phyloP scores from a whole-genome alignment of 305 asterid genomes.

The Fraxinus albicans region DNA sequence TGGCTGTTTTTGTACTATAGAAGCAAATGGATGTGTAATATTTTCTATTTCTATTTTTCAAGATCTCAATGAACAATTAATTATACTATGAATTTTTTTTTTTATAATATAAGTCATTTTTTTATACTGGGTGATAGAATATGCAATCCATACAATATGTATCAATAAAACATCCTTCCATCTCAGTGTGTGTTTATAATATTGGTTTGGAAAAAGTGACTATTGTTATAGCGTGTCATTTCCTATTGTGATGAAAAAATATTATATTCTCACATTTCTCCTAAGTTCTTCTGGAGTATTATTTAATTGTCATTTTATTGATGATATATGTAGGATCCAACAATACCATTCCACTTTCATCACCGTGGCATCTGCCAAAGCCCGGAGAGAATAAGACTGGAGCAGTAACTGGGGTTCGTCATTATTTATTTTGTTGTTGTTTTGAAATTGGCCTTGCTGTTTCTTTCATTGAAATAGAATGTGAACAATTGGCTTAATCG shows the following conservation, averaged over 20 bases:
- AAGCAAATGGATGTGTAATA: background rate
- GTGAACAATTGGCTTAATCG: background rate
- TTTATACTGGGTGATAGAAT: background rate
- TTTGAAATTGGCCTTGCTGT: constrained; percentile 13
- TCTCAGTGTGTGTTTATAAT: background rate
- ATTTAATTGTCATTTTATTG: constrained; percentile 10
- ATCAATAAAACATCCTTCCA: background rate
- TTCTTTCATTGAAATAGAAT: constrained; percentile 3
- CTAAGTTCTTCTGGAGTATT: constrained; percentile 6
- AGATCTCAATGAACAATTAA: background rate
- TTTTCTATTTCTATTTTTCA: background rate
- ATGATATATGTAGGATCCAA: constrained; percentile 48
- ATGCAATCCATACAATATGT: background rate
- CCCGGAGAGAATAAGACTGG: constrained; percentile 78
- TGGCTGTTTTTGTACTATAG: background rate
- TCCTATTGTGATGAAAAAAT: background rate
- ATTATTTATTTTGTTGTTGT: constrained; percentile 8
- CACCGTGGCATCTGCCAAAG: constrained; percentile 90
- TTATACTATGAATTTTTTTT: background rate
- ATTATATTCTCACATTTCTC: background rate
- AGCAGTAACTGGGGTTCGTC: constrained; percentile 57
- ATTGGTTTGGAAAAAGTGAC: background rate
- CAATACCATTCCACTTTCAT: constrained; percentile 70
- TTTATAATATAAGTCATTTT: background rate
- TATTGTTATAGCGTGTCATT: background rate